Evolutionary conservation across 805 yeast species (phyloP), one percentile per base, ranked within the genome.

Genomic region (Saccharomycopsis fermentans): DNA sequence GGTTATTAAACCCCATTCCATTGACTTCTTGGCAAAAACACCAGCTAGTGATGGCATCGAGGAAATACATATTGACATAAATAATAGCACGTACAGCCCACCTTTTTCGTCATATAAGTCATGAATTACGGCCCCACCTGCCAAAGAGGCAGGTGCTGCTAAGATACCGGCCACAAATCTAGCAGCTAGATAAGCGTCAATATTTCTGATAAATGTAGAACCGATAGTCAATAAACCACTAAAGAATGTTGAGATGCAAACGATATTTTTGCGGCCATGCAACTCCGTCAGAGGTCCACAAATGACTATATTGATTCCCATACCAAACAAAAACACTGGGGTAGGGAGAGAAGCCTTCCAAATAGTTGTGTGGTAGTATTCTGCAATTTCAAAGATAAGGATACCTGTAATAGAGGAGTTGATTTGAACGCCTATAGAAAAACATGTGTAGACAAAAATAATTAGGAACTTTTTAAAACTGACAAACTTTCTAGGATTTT

Each of bases 281-380:
- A 59, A 24, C 32, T 59, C 62, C 29, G 58, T 56, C 16, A 59
- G 34, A 1, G 62, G 62, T 2, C 62, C 62, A 29, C 59, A 59
- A 24, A 56, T 14, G 1, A 57, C 27, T 1, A 57, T 55, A 51
- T 59, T 57, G 26, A 54, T 39, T 3, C 59, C 62, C 58, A 56
- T 54, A 6, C 57, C 59, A 12, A 54, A 11, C 29, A 59, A 19
- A 39, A 59, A 59, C 4, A 54, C 5, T 12, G 59, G 43, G 48
- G 55, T 48, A 9, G 62, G 40, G 24, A 36, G 40, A 19, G 48
- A 21, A 2, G 59, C 59, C 14, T 24, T 12, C n/a, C 55, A 40
- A 9, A 56, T 21, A 1, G 57, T 40, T 14, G 52, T 35, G 4
- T 54, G 17, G 34, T 37, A 56, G 8, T 54, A 14, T 2, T 21